A percentile compares a stretch with the other conserved stretches of the same genome.
Conservation (phyloP, 169 alveolate genomes). For the Perkinsus olseni region DNA sequence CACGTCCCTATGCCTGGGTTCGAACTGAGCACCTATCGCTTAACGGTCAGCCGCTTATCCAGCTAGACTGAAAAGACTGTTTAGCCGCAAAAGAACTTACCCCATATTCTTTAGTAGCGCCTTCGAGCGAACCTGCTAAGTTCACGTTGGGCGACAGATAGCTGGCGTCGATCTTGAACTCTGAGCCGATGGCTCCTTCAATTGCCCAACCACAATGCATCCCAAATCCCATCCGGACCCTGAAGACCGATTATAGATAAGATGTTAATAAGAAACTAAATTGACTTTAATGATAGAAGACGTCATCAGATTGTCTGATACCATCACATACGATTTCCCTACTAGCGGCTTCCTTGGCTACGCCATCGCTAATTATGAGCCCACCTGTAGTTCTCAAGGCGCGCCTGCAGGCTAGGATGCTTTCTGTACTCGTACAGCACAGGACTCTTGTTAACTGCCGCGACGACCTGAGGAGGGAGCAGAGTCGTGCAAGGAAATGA, state of each 20-base stretch:
- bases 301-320: no score
- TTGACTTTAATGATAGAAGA: no score
- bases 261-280: no score
- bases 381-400: neutral
- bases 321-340: no score
- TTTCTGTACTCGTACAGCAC: slow-evolving; percentile 22
- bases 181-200: slow-evolving; percentile 84
- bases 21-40: neutral
- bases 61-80: neutral
- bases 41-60: neutral
- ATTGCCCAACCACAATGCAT: slow-evolving; percentile 82
- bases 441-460: slow-evolving; percentile 35
- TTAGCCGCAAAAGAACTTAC: slow-evolving; percentile 15
- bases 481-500: no score
- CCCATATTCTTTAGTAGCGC: slow-evolving; percentile 27
- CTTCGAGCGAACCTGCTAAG: slow-evolving; percentile 52
- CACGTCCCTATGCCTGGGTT: neutral
- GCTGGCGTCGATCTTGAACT: slow-evolving; percentile 79
- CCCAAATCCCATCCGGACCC: slow-evolving; percentile 76
- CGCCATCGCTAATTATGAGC: neutral
- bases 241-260: slow-evolving; percentile 1
- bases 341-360: no score
- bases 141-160: slow-evolving; percentile 73
- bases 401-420: slow-evolving; percentile 2
- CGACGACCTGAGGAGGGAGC: neutral